Conservation (phyloP, 257 asterid species). For the Linaria vulgaris region DNA sequence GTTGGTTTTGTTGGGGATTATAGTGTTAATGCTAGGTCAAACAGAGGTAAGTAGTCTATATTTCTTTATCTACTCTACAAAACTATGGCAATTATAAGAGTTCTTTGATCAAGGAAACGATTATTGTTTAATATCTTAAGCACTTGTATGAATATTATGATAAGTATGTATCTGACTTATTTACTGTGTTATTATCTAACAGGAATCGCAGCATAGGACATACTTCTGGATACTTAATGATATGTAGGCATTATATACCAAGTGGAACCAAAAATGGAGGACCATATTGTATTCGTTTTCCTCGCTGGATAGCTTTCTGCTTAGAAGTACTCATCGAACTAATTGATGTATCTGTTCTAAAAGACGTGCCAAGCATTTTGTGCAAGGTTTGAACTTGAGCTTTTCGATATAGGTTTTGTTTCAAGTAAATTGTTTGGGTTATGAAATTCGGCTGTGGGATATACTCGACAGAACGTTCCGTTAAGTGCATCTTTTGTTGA, state of each 20-base stretch:
- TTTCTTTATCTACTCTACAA: no score
- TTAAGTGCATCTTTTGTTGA: no score
- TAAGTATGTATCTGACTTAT: not conserved
- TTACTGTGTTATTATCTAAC: slow-evolving; percentile 25
- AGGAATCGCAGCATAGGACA: slow-evolving; percentile 82
- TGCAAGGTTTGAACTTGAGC: slow-evolving; percentile 48
- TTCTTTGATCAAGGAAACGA: no score
- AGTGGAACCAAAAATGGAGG: slow-evolving; percentile 33
- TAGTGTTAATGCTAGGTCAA: slow-evolving; percentile 57
- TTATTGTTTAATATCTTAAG: no score
- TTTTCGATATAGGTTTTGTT: slow-evolving; percentile 45
- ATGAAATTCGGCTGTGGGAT: no score
- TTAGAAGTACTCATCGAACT: slow-evolving; percentile 38
- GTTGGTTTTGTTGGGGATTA: slow-evolving; percentile 67
- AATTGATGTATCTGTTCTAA: slow-evolving; percentile 36
- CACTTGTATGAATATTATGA: not conserved
- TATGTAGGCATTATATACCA: slow-evolving; percentile 46
- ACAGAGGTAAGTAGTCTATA: slow-evolving; percentile 54
- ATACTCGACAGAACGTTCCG: no score
- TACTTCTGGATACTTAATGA: slow-evolving; percentile 35
- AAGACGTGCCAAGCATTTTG: slow-evolving; percentile 39
- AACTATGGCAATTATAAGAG: no score
- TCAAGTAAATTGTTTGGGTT: slow-evolving; percentile 43
- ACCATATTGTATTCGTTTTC: slow-evolving; percentile 22
- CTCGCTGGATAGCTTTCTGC: slow-evolving; percentile 33